phyloP scores from a whole-genome alignment of 2,329 filamentous ascomycete genomes.

The Cercospora janseana region DNA sequence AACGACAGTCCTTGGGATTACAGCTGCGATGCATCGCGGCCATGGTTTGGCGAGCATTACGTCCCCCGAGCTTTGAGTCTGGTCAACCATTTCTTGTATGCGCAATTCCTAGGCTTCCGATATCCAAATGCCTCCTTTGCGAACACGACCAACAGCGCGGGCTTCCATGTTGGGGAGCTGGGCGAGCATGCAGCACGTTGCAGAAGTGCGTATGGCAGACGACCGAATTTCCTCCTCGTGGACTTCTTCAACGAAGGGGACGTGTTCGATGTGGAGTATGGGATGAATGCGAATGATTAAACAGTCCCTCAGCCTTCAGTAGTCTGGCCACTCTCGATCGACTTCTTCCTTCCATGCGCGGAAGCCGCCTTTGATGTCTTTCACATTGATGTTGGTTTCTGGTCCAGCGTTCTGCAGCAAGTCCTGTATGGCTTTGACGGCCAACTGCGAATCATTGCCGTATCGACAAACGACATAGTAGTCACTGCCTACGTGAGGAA shows the following conservation, averaged over 20 bases:
- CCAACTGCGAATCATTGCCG: constrained; percentile 76
- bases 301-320: constrained; percentile 43
- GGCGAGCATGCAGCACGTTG: constrained; percentile 46
- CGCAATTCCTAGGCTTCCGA: constrained; percentile 44
- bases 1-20: constrained; percentile 38
- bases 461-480: constrained; percentile 65
- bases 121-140: constrained; percentile 45
- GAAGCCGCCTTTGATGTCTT: constrained; percentile 70
- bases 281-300: constrained; percentile 32
- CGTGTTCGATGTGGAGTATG: constrained; percentile 33
- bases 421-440: constrained; percentile 63
- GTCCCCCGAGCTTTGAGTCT: constrained; percentile 45
- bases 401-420: constrained; percentile 37
- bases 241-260: constrained; percentile 39
- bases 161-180: constrained; percentile 42
- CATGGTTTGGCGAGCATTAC: constrained; percentile 42
- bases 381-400: constrained; percentile 57
- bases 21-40: constrained; percentile 39
- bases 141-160: constrained; percentile 44
- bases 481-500: constrained; percentile 45
- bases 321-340: constrained; percentile 59
- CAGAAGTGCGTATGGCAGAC: constrained; percentile 38
- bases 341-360: constrained; percentile 69
- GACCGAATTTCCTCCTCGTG: constrained; percentile 45
- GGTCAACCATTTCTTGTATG: constrained; percentile 50